phyloP scores from a whole-genome alignment of 2,329 filamentous ascomycete genomes.

The Ascochyta koolunga region DNA sequence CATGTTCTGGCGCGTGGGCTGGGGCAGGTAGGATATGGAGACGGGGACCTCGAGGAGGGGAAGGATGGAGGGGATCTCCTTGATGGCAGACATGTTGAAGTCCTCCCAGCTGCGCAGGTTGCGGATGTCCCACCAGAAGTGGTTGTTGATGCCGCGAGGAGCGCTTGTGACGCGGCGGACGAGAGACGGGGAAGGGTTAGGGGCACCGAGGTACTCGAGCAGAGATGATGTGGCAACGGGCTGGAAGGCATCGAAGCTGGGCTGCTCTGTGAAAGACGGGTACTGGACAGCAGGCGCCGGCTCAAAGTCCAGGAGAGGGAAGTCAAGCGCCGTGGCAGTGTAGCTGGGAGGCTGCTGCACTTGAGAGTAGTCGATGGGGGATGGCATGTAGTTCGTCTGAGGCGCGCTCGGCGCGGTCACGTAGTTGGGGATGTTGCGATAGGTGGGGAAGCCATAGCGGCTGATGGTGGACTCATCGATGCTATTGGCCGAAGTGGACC shows the following conservation, averaged over 20 bases:
- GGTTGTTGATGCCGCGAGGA: constrained; percentile 72
- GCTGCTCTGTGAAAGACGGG: constrained; percentile 48
- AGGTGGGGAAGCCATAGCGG: constrained; percentile 83
- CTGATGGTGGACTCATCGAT: constrained; percentile 70
- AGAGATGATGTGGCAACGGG: constrained; percentile 67
- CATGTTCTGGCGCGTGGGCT: constrained; percentile 62
- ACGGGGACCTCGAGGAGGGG: constrained; percentile 70
- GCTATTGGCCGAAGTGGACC: constrained; percentile 71
- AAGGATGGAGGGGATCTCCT: constrained; percentile 73
- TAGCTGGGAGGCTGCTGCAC: constrained; percentile 43
- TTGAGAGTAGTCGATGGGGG: constrained; percentile 43
- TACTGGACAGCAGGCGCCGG: constrained; percentile 53
- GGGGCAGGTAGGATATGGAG: constrained; percentile 65
- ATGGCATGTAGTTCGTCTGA: constrained; percentile 47
- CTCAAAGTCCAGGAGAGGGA: constrained; percentile 45
- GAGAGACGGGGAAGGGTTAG: constrained; percentile 82
- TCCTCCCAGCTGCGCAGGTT: constrained; percentile 82
- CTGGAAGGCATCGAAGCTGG: constrained; percentile 46
- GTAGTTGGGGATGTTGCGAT: constrained; percentile 73
- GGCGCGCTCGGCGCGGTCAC: constrained; percentile 50
- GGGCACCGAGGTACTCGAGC: constrained; percentile 75
- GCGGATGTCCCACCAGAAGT: constrained; percentile 97
- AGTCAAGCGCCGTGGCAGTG: constrained; percentile 40
- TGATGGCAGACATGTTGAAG: constrained; percentile 76
- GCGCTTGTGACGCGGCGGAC: constrained; percentile 78